Evolutionary conservation across 2,329 filamentous ascomycete genomes (phyloP).

Genomic region (Macrophomina pseudophaseolina): DNA sequence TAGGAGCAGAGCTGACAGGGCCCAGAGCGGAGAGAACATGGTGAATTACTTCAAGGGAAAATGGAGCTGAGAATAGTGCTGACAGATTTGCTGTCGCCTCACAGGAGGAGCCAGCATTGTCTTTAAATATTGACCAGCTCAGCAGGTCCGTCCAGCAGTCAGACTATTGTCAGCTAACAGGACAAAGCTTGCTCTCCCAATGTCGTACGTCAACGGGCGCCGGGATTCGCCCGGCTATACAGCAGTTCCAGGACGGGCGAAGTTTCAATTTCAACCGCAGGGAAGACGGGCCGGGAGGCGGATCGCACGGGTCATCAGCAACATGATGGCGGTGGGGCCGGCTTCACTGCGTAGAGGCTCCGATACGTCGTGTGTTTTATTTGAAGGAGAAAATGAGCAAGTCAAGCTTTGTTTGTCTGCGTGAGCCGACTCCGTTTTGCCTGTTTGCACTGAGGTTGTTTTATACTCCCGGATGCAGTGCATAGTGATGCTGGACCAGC

Average conservation of each 20-base stretch:
- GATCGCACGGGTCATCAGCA: background rate
- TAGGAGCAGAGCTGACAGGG: background rate
- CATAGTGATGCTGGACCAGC: background rate
- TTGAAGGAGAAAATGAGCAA: background rate
- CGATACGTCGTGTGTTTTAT: background rate
- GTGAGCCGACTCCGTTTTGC: background rate
- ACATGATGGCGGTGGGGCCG: background rate
- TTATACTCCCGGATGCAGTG: slow-evolving; percentile 1
- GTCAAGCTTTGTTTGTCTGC: background rate
- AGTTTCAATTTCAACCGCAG: slow-evolving; percentile 5
- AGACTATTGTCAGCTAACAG: background rate
- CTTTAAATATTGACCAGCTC: background rate
- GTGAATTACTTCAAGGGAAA: background rate
- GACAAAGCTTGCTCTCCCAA: background rate
- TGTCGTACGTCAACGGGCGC: background rate
- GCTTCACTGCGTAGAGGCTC: background rate
- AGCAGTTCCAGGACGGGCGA: background rate
- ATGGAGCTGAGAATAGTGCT: too few relatives aligned
- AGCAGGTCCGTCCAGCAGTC: background rate
- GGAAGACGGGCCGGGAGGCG: slow-evolving; percentile 9
- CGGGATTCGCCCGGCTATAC: slow-evolving; percentile 13
- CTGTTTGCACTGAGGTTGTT: background rate
- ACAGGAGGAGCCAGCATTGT: background rate
- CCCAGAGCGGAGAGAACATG: background rate
- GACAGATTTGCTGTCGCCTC: too few relatives aligned